phyloP scores from a whole-genome alignment of 768 basidiomycete species.

The Mycena albidolilacea region DNA sequence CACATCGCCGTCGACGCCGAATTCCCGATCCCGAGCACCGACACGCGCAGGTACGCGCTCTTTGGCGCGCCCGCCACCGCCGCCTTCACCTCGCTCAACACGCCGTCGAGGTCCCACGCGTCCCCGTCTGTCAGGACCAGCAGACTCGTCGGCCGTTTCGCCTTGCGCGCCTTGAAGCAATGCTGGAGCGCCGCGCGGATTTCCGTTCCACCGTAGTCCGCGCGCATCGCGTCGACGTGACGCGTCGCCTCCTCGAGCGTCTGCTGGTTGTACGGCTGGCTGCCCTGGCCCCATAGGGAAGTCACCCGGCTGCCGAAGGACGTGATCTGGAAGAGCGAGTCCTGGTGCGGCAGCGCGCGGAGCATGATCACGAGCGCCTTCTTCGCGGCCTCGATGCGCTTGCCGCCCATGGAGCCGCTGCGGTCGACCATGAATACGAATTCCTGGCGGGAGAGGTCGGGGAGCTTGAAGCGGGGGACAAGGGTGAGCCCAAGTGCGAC shows the following conservation, averaged over 20 bases:
- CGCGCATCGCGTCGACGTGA: slow-evolving; percentile 47
- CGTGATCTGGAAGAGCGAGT: slow-evolving; percentile 59
- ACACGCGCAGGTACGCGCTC: slow-evolving; percentile 54
- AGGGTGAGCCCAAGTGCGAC: slow-evolving; percentile 59
- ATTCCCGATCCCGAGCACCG: slow-evolving; percentile 62
- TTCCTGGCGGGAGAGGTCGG: slow-evolving; percentile 54
- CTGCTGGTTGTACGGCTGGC: slow-evolving; percentile 41
- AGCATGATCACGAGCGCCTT: slow-evolving; percentile 56
- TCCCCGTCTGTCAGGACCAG: slow-evolving; percentile 65
- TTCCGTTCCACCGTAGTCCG: slow-evolving; percentile 59
- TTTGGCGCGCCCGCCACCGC: slow-evolving; percentile 44
- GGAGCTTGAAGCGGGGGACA: slow-evolving; percentile 59
- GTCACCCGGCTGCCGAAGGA: slow-evolving; percentile 51
- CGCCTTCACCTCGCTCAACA: slow-evolving; percentile 30
- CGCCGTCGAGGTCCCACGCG: slow-evolving; percentile 34
- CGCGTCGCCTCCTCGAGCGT: slow-evolving; percentile 49
- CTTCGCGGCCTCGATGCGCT: slow-evolving; percentile 53
- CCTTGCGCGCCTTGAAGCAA: slow-evolving; percentile 47
- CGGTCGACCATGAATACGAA: slow-evolving; percentile 65
- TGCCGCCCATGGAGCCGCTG: slow-evolving; percentile 55
- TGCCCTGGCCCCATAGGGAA: slow-evolving; percentile 48
- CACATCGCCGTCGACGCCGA: slow-evolving; percentile 57
- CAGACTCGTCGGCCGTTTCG: slow-evolving; percentile 51
- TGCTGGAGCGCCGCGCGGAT: slow-evolving; percentile 49
- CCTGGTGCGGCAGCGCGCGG: slow-evolving; percentile 50